Evolutionary conservation across 1,139 yeast genomes (phyloP).

Genomic region (Blastobotrys malaysiensis): DNA sequence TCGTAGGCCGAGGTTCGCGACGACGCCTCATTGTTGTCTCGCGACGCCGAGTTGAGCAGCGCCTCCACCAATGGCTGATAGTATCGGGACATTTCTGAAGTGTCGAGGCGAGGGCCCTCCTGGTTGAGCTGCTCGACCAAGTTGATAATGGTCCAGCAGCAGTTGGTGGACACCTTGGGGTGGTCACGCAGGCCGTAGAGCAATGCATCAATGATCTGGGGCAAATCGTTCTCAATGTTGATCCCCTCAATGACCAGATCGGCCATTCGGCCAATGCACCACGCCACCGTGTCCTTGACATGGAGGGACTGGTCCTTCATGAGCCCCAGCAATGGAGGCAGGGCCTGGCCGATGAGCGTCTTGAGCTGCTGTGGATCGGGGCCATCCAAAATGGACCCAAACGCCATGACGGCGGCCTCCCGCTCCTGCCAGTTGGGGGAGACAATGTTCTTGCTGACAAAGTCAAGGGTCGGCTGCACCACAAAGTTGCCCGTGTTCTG

Average conservation of each 20-base stretch:
- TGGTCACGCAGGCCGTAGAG: conserved; percentile 77
- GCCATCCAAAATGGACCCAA: conserved; percentile 94
- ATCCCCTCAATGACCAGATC: conserved; percentile 80
- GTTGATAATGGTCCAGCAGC: conserved; percentile 96
- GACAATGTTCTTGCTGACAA: conserved; percentile 69
- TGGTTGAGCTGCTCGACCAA: conserved; percentile 74
- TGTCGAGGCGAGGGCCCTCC: conserved; percentile 49
- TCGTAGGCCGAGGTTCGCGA: conserved; percentile 96
- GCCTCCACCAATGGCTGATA: conserved; percentile 65
- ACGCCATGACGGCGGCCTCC: conserved; percentile 99
- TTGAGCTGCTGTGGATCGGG: conserved; percentile 74
- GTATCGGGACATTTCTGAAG: conserved; percentile 68
- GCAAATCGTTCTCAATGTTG: conserved; percentile 57
- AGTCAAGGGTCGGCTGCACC: conserved; percentile 74
- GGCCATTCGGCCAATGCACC: conserved; percentile 97
- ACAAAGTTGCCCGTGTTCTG: conserved; percentile 83
- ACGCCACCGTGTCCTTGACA: conserved; percentile 94
- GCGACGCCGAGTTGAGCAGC: conserved; percentile 61
- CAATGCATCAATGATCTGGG: conserved; percentile 66
- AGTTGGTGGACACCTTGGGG: conserved; percentile 88
- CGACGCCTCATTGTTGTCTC: conserved; percentile 74
- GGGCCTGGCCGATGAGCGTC: conserved; percentile 68
- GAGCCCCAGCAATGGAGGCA: conserved; percentile 66
- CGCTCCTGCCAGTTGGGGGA: conserved; percentile 73
- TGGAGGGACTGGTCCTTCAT: conserved; percentile 72